These are phyloP conservation scores for Leccinellum rugosiceps DNA, from an alignment of 768 basidiomycete genomes.

Conservation along the genomic window DNA sequence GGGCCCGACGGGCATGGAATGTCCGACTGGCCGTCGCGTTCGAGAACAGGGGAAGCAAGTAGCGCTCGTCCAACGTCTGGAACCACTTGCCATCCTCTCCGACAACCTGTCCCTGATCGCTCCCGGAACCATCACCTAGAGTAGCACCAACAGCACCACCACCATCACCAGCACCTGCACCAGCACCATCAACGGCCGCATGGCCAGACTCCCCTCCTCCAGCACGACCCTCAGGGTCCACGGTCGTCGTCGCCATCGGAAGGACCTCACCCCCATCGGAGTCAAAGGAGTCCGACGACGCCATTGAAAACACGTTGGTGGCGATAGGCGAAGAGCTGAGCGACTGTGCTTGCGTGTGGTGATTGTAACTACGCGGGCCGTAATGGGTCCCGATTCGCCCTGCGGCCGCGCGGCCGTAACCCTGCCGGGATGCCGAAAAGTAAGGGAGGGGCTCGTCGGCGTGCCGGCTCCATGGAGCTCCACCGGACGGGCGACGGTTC, in stretches of 20 bases:
- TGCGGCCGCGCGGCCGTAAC: slow-evolving; percentile 30
- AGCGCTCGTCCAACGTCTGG: slow-evolving; percentile 91
- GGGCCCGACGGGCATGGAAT: slow-evolving; percentile 75
- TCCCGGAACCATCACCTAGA: neutral
- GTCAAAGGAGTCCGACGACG: slow-evolving; percentile 74
- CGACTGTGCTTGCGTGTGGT: slow-evolving; percentile 41
- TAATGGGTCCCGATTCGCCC: slow-evolving; percentile 61
- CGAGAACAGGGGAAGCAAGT: slow-evolving; percentile 88
- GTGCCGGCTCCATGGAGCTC: slow-evolving; percentile 46
- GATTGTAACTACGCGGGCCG: slow-evolving; percentile 52
- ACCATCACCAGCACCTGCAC: neutral
- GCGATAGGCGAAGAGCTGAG: slow-evolving; percentile 14
- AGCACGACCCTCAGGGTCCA: slow-evolving; percentile 19
- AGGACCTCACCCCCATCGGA: slow-evolving; percentile 77
- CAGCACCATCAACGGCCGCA: neutral
- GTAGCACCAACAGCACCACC: neutral
- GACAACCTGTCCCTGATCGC: slow-evolving; percentile 3
- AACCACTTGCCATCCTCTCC: slow-evolving; percentile 92
- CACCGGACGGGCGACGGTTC: slow-evolving; percentile 31
- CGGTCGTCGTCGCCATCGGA: slow-evolving; percentile 61
- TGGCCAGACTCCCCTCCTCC: slow-evolving; percentile 1
- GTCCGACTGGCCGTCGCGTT: slow-evolving; percentile 87
- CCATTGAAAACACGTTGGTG: slow-evolving; percentile 54
- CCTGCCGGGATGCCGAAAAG: slow-evolving; percentile 22
- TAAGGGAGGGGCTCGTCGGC: slow-evolving; percentile 43